phyloP scores from a whole-genome alignment of 345 rosid species.

The Syzygium grande region DNA sequence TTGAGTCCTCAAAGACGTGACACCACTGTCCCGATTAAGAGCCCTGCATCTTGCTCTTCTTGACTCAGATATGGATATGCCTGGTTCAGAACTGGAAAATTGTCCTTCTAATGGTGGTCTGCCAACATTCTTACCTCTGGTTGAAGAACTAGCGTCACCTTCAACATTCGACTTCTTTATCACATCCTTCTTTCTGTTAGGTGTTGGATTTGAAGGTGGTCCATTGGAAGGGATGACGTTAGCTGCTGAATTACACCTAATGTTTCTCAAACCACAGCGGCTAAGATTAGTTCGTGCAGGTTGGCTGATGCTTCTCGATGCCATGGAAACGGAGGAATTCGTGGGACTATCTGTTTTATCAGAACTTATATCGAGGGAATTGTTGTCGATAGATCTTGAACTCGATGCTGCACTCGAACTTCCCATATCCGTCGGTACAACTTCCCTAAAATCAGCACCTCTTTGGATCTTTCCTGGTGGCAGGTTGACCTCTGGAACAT shows the following conservation, averaged over 20 bases:
- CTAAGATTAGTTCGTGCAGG: conserved; percentile 23
- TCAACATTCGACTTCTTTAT: conserved; percentile 40
- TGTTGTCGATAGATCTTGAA: conserved; percentile 32
- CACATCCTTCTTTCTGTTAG: conserved; percentile 27
- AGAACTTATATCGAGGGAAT: conserved; percentile 36
- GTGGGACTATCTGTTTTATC: conserved; percentile 22
- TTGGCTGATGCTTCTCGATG: conserved; percentile 31
- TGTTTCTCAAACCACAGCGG: conserved; percentile 36
- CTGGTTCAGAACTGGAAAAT: conserved; percentile 24
- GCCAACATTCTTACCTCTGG: conserved; percentile 48
- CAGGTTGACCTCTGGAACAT: conserved; percentile 21
- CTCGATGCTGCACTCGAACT: conserved; percentile 42
- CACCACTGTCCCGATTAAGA: conserved; percentile 28
- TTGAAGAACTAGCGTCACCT: conserved; percentile 66
- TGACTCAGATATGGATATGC: conserved; percentile 49
- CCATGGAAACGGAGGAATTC: conserved; percentile 24
- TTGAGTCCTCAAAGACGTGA: conserved; percentile 42
- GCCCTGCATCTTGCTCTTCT: conserved; percentile 42
- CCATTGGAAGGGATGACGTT: conserved; percentile 37
- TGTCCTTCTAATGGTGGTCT: conserved; percentile 28
- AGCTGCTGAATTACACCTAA: conserved; percentile 44
- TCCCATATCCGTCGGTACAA: conserved; percentile 22
- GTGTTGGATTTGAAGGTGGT: conserved; percentile 40
- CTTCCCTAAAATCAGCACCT: conserved; percentile 22
- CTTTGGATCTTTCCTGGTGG: conserved; percentile 34